Evolutionary conservation across 1,139 yeast genomes (phyloP).

Genomic region (Kurtzmaniella natalensis): DNA sequence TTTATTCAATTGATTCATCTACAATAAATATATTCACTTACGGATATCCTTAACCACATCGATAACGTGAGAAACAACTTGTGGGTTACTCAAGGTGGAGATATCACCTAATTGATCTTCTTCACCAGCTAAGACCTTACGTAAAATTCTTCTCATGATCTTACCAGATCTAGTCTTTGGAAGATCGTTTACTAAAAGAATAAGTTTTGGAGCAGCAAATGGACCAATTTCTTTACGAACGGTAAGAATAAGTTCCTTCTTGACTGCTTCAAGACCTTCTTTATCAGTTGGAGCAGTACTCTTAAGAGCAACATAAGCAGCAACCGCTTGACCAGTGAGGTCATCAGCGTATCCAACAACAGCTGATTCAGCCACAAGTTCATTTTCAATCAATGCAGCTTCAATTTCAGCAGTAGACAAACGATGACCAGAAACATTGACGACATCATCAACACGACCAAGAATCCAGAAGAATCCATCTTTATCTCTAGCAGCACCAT

Average conservation of each 20-base stretch:
- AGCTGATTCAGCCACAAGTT: conserved; percentile 69
- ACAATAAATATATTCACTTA: conserved; percentile 5
- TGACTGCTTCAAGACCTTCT: conserved; percentile 50
- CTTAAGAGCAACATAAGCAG: conserved; percentile 72
- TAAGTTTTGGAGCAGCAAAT: conserved; percentile 76
- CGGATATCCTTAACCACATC: conserved; percentile 44
- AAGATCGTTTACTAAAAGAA: conserved; percentile 67
- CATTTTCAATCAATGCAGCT: conserved; percentile 71
- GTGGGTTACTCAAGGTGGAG: conserved; percentile 73
- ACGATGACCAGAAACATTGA: conserved; percentile 77
- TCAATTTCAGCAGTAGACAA: conserved; percentile 80
- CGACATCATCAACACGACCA: conserved; percentile 82
- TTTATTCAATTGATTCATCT: conserved; percentile 4
- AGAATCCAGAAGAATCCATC: conserved; percentile 79
- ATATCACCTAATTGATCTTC: conserved; percentile 76
- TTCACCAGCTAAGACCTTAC: conserved; percentile 75
- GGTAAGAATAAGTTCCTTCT: conserved; percentile 65
- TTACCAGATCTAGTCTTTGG: conserved; percentile 85
- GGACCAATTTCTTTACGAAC: conserved; percentile 82
- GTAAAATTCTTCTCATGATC: conserved; percentile 77
- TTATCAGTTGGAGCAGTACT: conserved; percentile 29
- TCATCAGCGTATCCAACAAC: conserved; percentile 81
- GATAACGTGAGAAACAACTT: conserved; percentile 61
- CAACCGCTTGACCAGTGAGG: conserved; percentile 79
- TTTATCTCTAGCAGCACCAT: conserved; percentile 75